Percentiles rank a stretch among this genome's conserved stretches.
Evolutionary conservation across 1,139 yeast species (phyloP).

Genomic region (Scheffersomyces illinoinensis): DNA sequence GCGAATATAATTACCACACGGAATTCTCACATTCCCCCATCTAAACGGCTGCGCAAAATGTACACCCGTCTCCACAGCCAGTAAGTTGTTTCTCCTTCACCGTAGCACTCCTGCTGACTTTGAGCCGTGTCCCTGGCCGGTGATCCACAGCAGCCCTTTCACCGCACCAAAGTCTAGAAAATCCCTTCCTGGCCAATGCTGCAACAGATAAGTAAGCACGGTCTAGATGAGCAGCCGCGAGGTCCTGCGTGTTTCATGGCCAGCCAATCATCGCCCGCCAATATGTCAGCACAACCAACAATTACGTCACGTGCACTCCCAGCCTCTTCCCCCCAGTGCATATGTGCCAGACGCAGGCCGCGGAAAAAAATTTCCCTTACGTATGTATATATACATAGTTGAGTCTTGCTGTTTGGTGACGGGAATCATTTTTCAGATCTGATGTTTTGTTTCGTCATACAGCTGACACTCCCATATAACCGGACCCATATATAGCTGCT

Average conservation of each 20-base stretch:
- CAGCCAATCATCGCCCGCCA: neutral
- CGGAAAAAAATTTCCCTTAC: neutral
- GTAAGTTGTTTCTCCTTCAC: too few relatives aligned
- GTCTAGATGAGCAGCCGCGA: neutral
- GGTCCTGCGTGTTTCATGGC: neutral
- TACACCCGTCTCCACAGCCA: too few relatives aligned
- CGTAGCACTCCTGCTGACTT: too few relatives aligned
- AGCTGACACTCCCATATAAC: neutral
- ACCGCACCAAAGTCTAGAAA: neutral
- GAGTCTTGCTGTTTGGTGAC: neutral
- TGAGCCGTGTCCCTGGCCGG: too few relatives aligned
- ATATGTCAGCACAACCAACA: neutral
- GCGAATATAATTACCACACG: too few relatives aligned
- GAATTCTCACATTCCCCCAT: too few relatives aligned
- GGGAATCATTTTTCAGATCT: neutral
- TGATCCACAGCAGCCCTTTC: too few relatives aligned
- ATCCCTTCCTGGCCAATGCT: neutral
- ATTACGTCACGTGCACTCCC: neutral
- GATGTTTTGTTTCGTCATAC: neutral
- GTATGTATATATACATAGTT: neutral
- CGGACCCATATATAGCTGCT: neutral
- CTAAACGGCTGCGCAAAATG: too few relatives aligned
- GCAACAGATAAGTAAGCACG: neutral
- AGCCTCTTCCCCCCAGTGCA: neutral
- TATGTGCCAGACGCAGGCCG: neutral